Conservation (phyloP, 169 alveolate genomes). For the Toxoplasma gondii region DNA sequence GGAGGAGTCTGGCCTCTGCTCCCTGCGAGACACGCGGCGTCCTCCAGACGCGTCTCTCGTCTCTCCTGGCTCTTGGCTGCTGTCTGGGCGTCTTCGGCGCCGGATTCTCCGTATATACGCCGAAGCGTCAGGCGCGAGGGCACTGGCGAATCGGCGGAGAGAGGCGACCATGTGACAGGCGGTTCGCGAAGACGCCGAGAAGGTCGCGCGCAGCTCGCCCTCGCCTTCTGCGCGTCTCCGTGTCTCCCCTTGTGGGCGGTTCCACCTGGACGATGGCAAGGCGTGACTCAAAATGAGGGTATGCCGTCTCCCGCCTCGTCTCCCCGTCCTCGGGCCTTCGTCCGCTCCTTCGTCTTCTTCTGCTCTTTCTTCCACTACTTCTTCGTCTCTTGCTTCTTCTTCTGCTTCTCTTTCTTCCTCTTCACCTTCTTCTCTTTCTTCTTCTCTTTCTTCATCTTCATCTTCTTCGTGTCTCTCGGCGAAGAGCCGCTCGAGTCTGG, state of each 20-base stretch:
- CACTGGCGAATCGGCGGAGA: neutral
- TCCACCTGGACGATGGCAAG: no score
- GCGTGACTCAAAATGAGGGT: no score
- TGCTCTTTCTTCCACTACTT: no score
- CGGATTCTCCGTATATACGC: neutral
- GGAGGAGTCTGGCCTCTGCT: no score
- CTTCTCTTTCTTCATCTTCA: neutral
- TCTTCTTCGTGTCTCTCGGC: neutral
- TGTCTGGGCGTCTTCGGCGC: neutral
- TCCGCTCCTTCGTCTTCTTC: neutral
- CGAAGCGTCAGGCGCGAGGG: neutral
- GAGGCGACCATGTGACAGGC: neutral
- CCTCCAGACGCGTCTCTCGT: neutral
- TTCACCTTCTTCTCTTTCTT: neutral
- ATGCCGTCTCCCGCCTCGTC: neutral
- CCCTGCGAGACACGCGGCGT: neutral
- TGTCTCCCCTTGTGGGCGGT: no score
- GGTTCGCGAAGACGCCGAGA: neutral
- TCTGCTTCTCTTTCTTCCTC: no score
- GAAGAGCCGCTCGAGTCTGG: neutral
- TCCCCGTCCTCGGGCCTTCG: neutral
- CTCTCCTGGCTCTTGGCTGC: neutral
- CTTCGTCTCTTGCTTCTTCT: no score
- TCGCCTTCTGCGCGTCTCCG: no score
- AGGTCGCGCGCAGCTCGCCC: neutral